Conservation (phyloP, 257 asterid genomes). For the Sherardia arvensis region DNA sequence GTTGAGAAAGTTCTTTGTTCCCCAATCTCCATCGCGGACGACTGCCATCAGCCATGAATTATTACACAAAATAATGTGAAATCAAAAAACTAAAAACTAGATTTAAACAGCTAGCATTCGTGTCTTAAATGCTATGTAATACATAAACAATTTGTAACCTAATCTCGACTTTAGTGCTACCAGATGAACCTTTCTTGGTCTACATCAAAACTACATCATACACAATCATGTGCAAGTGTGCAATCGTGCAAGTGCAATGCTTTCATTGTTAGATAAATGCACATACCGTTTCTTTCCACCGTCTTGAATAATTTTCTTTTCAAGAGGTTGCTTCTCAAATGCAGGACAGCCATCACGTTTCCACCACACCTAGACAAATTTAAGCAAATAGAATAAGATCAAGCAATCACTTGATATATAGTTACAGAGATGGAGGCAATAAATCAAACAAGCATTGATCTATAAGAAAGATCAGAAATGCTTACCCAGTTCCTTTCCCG, state of each 20-base stretch:
- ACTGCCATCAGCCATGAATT: conserved; percentile 38
- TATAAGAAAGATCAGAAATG: conserved; percentile 12
- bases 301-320: conserved; percentile 62
- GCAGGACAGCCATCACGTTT: conserved; percentile 99
- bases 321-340: conserved; percentile 73
- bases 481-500: conserved; percentile 98
- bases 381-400: conserved; percentile 9
- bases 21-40: conserved; percentile 97
- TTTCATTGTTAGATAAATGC: background rate
- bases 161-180: background rate
- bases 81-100: background rate
- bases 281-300: conserved; percentile 29
- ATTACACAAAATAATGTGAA: conserved; percentile 10
- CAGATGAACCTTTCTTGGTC: background rate
- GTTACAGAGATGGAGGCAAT: background rate
- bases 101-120: too few relatives aligned
- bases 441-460: background rate
- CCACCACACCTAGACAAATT: conserved; percentile 80
- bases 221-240: too few relatives aligned
- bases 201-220: background rate
- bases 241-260: too few relatives aligned
- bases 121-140: background rate
- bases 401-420: background rate
- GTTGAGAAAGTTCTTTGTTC: conserved; percentile 82
- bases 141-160: background rate